Base-by-base conservation (phyloP, 139 green algal genomes). In the Tetraselmis chui region DNA sequence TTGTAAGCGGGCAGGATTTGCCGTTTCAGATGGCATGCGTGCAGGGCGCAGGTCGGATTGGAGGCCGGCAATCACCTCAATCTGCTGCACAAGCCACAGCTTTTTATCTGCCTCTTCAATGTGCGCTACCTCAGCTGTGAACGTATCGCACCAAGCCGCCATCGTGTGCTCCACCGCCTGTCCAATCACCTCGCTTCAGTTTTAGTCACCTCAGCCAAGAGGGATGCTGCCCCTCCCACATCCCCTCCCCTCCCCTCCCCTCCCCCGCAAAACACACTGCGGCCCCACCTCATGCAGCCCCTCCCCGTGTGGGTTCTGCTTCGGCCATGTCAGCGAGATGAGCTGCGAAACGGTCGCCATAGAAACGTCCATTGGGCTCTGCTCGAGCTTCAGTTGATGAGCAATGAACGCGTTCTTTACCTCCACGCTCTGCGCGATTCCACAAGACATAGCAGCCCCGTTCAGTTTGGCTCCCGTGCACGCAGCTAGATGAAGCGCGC, bases 51-150 rank as follows among this genome's bases (percentile, higher is more conserved):
- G n/a, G n/a, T n/a, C n/a, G n/a, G n/a, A n/a, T n/a, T n/a, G n/a
- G n/a, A n/a, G n/a, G n/a, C n/a, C n/a, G 25, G 27, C 32, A 58
- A 23, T 77, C 0, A 29, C 29, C 75, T 32, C 25, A 1, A 22
- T 0, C 30, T 67, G 45, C 5, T 67, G 45, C 2, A 75, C 11
- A 1, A 77, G n/a, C 28, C 0, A 82, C 28, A 29, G 0, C 30
- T 2, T 0, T 24, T 74, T 58, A 5, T 23, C 59, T 1, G 29
- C 79, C 59, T 32, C 29, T 31, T 76, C 30, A 28, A 93, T 74
- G 84, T 93, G 90, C 29, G 82, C 86, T 31, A 86, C 79, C 76
- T 93, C 87, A 0, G 84, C 81, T 23, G 83, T 82, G 27, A 92
- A 84, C 2, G 86, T 90, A 76, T 87, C 87, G 76, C 88, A 92